Evolutionary conservation across 1,284 basidiomycete genomes (phyloP).

Genomic region (Boletellus deceptivus): DNA sequence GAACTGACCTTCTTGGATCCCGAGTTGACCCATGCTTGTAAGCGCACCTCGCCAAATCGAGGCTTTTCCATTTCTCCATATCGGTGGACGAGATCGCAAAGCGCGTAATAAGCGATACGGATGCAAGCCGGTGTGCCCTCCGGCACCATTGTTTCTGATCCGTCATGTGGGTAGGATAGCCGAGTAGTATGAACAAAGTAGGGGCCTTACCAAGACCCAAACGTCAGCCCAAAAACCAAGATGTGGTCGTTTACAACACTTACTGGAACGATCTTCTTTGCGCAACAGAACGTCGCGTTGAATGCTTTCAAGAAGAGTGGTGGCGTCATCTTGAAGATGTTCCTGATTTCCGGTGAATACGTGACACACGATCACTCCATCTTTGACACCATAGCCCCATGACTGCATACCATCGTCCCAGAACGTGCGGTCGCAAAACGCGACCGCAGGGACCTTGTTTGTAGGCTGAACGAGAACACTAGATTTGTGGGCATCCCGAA

Average conservation of each 20-base stretch:
- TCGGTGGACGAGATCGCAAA: constrained; percentile 19
- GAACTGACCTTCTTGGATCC: constrained; percentile 37
- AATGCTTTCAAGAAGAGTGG: constrained; percentile 31
- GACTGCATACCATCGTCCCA: constrained; percentile 33
- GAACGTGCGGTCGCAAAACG: constrained; percentile 13
- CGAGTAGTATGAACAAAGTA: constrained; percentile 32
- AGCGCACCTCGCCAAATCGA: constrained; percentile 28
- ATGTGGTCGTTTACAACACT: constrained; percentile 2
- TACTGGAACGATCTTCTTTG: constrained; percentile 27
- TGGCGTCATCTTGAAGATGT: constrained; percentile 32
- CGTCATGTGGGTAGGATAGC: constrained; percentile 7
- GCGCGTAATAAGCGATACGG: constrained; percentile 22
- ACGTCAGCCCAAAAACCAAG: not conserved
- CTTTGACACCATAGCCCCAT: constrained; percentile 31
- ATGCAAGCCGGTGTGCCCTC: constrained; percentile 29
- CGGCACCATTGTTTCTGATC: constrained; percentile 19
- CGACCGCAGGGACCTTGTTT: constrained; percentile 23
- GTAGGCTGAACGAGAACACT: constrained; percentile 29
- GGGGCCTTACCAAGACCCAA: constrained; percentile 20
- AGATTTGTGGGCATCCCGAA: constrained; percentile 32
- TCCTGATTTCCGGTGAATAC: constrained; percentile 42
- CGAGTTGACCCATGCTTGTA: constrained; percentile 34
- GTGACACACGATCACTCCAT: constrained; percentile 29
- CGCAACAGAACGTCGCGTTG: constrained; percentile 34
- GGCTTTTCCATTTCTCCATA: constrained; percentile 22